A percentile compares a stretch with the other conserved stretches of the same genome.
Evolutionary conservation across 176 grass and related monocot genomes (phyloP).

Genomic region (Echinochloa phyllopogon): DNA sequence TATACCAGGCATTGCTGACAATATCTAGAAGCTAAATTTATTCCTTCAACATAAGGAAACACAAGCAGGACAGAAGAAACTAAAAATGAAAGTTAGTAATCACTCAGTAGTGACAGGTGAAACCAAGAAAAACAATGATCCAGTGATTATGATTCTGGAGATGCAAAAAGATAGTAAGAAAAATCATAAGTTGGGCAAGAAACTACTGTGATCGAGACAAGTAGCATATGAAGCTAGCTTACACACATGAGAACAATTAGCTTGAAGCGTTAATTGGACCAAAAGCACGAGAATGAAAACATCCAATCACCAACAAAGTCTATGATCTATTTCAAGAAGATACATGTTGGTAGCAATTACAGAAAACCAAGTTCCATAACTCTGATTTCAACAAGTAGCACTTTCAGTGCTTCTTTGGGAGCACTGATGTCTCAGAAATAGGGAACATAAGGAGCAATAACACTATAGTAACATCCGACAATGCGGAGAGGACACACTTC

Average conservation of each 20-base stretch:
- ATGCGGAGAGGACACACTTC: neutral
- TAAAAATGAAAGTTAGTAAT: neutral
- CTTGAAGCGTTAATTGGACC: neutral
- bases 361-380: neutral
- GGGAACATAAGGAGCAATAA: neutral
- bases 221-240: neutral
- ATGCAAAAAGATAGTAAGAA: neutral
- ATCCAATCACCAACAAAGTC: neutral
- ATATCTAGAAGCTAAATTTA: neutral
- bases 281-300: neutral
- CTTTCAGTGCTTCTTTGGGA: neutral
- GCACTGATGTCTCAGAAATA: neutral
- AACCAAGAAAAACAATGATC: neutral
- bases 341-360: neutral
- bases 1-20: neutral
- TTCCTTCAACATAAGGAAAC: neutral
- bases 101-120: neutral
- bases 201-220: neutral
- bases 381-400: neutral
- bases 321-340: neutral
- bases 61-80: neutral
- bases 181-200: neutral
- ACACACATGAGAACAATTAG: neutral
- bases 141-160: neutral
- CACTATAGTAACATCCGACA: neutral